Conservation (phyloP, 2,329 filamentous ascomycete genomes). For the Claviceps citrina region DNA sequence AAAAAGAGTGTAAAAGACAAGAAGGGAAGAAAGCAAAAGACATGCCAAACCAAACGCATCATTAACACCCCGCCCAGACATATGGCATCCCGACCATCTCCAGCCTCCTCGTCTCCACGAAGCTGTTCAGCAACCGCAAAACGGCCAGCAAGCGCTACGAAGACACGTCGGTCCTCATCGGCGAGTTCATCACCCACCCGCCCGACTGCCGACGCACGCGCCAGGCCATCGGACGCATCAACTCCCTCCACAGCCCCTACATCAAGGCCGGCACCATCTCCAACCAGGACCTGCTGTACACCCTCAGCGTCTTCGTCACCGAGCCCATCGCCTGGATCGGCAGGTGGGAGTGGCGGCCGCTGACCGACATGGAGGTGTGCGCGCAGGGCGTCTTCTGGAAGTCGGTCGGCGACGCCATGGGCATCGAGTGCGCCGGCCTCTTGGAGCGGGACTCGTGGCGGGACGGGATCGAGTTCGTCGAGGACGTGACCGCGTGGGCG, state of each 20-base stretch:
- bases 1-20: too few relatives aligned
- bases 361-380: slow-evolving; percentile 52
- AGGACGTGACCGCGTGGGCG: slow-evolving; percentile 2
- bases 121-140: neutral
- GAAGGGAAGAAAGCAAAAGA: too few relatives aligned
- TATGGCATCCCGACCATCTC: slow-evolving; percentile 25
- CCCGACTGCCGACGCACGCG: slow-evolving; percentile 18
- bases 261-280: slow-evolving; percentile 21
- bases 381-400: slow-evolving; percentile 59
- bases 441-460: slow-evolving; percentile 3
- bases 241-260: slow-evolving; percentile 24
- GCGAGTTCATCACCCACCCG: slow-evolving; percentile 18
- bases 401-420: slow-evolving; percentile 41
- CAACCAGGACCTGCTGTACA: slow-evolving; percentile 25
- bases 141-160: slow-evolving; percentile 18
- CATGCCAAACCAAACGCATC: too few relatives aligned
- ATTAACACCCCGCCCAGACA: slow-evolving; percentile 18
- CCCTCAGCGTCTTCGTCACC: slow-evolving; percentile 42
- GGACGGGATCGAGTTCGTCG: slow-evolving; percentile 2
- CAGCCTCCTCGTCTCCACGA: slow-evolving; percentile 17
- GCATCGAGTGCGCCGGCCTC: slow-evolving; percentile 15
- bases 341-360: slow-evolving; percentile 52
- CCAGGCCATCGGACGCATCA: slow-evolving; percentile 24
- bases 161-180: slow-evolving; percentile 15
- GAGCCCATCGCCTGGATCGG: slow-evolving; percentile 50